Conservation (phyloP, 148 eudicot genomes). For the Oxyria digyna region DNA sequence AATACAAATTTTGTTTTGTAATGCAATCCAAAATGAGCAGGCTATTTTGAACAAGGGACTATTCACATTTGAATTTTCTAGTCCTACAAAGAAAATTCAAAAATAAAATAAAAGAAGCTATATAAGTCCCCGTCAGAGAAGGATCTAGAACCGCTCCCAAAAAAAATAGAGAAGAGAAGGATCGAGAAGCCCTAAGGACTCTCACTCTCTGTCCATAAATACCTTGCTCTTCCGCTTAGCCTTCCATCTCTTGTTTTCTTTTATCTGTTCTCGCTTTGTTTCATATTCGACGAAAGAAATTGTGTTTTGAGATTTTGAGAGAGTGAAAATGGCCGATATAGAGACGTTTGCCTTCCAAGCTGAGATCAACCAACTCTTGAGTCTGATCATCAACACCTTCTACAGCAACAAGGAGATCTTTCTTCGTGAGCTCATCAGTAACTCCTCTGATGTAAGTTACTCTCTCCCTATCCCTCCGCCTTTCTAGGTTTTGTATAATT, state of each 20-base stretch:
- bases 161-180: too few species aligned
- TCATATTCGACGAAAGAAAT: neutral
- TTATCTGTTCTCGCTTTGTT: neutral
- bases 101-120: neutral
- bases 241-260: neutral
- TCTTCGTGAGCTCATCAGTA: slow-evolving; percentile 73
- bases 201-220: slow-evolving; percentile 6
- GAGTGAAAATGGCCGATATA: slow-evolving; percentile 32
- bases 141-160: too few species aligned
- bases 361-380: slow-evolving; percentile 73
- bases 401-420: slow-evolving; percentile 85
- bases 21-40: too few species aligned
- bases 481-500: neutral
- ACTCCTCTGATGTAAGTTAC: slow-evolving; percentile 57
- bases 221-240: neutral
- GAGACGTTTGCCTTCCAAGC: slow-evolving; percentile 90
- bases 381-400: slow-evolving; percentile 74
- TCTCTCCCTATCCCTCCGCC: neutral
- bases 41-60: too few species aligned
- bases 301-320: neutral
- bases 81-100: neutral
- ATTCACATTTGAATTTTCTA: too few species aligned
- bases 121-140: slow-evolving; percentile 1
- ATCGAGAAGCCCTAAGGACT: slow-evolving; percentile 47
- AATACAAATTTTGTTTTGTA: too few species aligned